Evolutionary conservation across 2,329 filamentous ascomycete species (phyloP).

Genomic region (Aspergillus pseudotamarii): DNA sequence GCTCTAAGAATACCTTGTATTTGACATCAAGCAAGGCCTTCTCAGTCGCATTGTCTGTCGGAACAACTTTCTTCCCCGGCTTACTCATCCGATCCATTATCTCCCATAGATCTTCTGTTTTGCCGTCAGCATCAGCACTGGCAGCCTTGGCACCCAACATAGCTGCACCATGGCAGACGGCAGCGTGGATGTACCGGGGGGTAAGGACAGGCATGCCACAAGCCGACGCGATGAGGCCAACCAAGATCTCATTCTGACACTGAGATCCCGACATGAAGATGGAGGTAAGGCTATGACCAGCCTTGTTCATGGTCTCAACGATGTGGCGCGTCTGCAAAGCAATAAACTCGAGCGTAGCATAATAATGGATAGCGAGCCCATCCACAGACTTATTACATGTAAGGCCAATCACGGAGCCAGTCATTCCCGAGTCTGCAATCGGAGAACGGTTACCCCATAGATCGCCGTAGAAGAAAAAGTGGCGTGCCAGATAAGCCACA

Average conservation of each 20-base stretch:
- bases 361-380: constrained; percentile 88
- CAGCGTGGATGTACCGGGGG: constrained; percentile 89
- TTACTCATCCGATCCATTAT: constrained; percentile 99
- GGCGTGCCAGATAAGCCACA: constrained; percentile 82
- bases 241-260: constrained; percentile 92
- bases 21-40: constrained; percentile 82
- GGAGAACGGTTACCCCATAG: constrained; percentile 96
- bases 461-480: constrained; percentile 99
- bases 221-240: constrained; percentile 85
- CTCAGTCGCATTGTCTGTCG: constrained; percentile 70
- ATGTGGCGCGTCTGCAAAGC: constrained; percentile 96
- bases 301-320: constrained; percentile 86
- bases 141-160: constrained; percentile 99
- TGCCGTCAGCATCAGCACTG: constrained; percentile 73
- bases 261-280: constrained; percentile 99
- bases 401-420: constrained; percentile 82
- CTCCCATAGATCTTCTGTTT: constrained; percentile 85
- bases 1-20: constrained; percentile 94
- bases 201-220: constrained; percentile 93
- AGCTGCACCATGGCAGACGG: constrained; percentile 95
- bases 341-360: constrained; percentile 96
- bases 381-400: constrained; percentile 85
- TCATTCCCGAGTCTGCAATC: constrained; percentile 90
- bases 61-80: constrained; percentile 80
- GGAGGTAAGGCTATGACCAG: constrained; percentile 82